Evolutionary conservation across 257 asterid genomes (phyloP).

Genomic region (Solanum peruvianum): DNA sequence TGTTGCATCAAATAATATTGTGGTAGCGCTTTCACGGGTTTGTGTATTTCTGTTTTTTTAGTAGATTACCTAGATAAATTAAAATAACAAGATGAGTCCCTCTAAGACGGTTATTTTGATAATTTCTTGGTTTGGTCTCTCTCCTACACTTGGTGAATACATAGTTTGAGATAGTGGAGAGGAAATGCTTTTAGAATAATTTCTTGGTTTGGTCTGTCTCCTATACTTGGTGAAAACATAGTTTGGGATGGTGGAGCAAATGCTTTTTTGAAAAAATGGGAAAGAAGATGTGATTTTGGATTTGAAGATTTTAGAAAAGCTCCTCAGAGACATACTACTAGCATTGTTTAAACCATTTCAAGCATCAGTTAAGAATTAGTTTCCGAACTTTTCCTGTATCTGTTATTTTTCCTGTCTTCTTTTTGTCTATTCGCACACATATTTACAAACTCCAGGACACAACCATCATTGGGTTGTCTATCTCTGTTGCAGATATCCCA

Average conservation of each 20-base stretch:
- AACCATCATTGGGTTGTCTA: neutral
- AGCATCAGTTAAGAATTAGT: neutral
- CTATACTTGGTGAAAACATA: neutral
- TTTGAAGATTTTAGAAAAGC: neutral
- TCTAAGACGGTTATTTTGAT: neutral
- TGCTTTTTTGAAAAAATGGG: neutral
- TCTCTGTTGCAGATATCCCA: slow-evolving; percentile 69
- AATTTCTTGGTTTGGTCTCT: neutral
- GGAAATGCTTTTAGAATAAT: neutral
- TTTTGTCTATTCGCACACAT: neutral
- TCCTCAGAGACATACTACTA: neutral
- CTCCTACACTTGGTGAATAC: neutral
- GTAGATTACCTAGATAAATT: neutral
- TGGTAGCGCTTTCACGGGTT: slow-evolving; percentile 79
- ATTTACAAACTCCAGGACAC: neutral
- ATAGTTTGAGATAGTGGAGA: neutral
- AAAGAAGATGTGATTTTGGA: neutral
- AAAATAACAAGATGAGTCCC: slow-evolving; percentile 18
- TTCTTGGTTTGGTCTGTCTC: neutral
- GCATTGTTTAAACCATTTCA: neutral
- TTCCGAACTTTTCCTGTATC: neutral
- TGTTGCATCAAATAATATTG: slow-evolving; percentile 74
- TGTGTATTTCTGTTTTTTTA: neutral
- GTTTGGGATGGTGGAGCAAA: neutral
- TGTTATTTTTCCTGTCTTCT: neutral